phyloP scores from a whole-genome alignment of 192 early-diverging fungal genomes.

The Backusella tuberculispora region DNA sequence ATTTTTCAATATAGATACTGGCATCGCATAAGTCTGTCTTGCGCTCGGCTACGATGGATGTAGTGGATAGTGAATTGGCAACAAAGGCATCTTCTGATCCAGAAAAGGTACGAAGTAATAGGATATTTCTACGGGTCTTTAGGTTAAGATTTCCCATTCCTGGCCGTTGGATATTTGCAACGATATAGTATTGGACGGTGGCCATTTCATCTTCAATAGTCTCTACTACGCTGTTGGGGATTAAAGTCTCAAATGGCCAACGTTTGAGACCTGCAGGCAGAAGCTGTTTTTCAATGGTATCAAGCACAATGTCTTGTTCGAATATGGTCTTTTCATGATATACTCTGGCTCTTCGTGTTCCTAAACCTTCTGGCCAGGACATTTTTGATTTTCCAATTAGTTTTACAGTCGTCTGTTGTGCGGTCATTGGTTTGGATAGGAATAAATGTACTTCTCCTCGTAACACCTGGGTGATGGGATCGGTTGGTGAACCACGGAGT shows the following conservation, averaged over 20 bases:
- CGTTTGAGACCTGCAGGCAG: conserved; percentile 27
- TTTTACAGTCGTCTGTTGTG: conserved; percentile 23
- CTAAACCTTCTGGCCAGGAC: conserved; percentile 43
- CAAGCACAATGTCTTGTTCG: conserved; percentile 26
- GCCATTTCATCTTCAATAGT: conserved; percentile 43
- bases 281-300: neutral
- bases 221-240: conserved; percentile 36
- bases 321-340: conserved; percentile 38
- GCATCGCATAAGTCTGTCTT: conserved; percentile 23
- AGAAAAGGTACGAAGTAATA: conserved; percentile 31
- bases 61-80: conserved; percentile 6
- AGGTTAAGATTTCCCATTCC: conserved; percentile 18
- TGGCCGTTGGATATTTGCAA: conserved; percentile 19
- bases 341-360: conserved; percentile 1
- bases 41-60: conserved; percentile 33
- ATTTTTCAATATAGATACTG: conserved; percentile 33
- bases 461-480: conserved; percentile 26
- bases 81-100: conserved; percentile 23
- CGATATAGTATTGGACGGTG: conserved; percentile 29
- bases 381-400: conserved; percentile 34
- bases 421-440: conserved; percentile 23
- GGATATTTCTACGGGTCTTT: conserved; percentile 26
- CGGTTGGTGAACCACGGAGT: conserved; percentile 25
- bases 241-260: conserved; percentile 35
- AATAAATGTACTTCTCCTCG: conserved; percentile 39